A percentile compares a stretch with the other conserved stretches of the same genome.
Conservation (phyloP, 352 stramenopile genomes). For the Globisporangium radiosum region DNA sequence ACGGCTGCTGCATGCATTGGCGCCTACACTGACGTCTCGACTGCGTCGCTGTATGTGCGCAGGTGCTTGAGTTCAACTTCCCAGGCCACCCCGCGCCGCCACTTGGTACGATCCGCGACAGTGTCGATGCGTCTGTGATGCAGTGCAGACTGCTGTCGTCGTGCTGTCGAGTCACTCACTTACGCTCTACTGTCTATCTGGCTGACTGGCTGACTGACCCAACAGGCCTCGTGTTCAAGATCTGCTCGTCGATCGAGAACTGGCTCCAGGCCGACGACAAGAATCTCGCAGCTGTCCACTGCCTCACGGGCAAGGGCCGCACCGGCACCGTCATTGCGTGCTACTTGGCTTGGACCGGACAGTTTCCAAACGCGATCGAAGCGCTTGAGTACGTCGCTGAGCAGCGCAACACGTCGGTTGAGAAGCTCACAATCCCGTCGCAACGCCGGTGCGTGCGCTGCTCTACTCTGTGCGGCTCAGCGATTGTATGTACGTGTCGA, state of each 20-base stretch:
- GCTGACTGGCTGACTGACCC: neutral
- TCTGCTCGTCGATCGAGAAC: conserved; percentile 95
- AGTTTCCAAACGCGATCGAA: conserved; percentile 88
- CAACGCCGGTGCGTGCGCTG: conserved; percentile 72
- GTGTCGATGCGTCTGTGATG: neutral
- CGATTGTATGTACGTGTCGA: neutral
- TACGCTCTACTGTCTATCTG: neutral
- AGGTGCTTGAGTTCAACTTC: conserved; percentile 95
- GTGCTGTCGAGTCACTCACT: no score
- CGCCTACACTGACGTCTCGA: neutral
- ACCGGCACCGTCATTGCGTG: conserved; percentile 93
- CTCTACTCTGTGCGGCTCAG: neutral
- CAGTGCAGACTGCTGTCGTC: no score
- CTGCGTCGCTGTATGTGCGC: conserved; percentile 12
- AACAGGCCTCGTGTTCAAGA: conserved; percentile 92
- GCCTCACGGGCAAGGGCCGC: conserved; percentile 93
- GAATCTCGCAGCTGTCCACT: conserved; percentile 96
- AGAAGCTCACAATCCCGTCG: conserved; percentile 95
- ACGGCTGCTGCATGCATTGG: no score
- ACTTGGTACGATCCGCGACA: conserved; percentile 45
- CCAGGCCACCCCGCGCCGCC: conserved; percentile 94
- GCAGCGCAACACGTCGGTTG: conserved; percentile 77
- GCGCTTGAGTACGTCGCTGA: conserved; percentile 92
- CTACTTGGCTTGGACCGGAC: conserved; percentile 94
- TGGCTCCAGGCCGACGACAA: conserved; percentile 94